phyloP scores from a whole-genome alignment of 129 eudicot genomes.

The Arctium minus region DNA sequence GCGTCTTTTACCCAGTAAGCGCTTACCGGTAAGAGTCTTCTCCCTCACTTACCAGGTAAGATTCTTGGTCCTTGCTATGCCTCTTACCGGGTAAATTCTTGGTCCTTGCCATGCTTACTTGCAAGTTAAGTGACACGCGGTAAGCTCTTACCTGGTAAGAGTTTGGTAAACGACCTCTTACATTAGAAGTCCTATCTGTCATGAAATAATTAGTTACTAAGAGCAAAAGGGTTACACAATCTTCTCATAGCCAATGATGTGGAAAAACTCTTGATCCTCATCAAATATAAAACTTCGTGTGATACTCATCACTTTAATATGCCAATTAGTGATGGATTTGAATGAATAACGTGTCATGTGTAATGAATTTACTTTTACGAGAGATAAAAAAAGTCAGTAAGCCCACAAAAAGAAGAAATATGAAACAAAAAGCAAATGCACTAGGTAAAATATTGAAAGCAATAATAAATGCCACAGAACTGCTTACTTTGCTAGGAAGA shows the following conservation, averaged over 20 bases:
- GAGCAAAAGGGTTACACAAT: not conserved
- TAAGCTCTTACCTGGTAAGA: no score
- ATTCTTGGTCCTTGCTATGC: no score
- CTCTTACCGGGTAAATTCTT: no score
- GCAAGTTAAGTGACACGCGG: no score
- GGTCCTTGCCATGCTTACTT: no score
- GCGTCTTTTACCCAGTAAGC: no score
- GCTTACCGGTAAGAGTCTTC: no score
- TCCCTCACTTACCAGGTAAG: no score
- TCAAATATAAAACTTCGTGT: not conserved
- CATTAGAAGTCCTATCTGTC: no score
- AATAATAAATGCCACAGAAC: not conserved
- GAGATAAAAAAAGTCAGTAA: not conserved
- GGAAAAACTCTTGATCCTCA: not conserved
- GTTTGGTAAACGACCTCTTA: no score
- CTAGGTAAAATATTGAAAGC: not conserved
- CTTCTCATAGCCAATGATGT: not conserved
- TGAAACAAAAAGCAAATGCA: not conserved
- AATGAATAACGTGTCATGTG: not conserved
- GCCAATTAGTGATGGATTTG: not conserved
- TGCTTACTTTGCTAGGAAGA: slow-evolving; percentile 43
- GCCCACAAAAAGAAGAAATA: not conserved
- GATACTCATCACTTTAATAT: not conserved
- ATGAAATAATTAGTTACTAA: not conserved
- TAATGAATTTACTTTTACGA: not conserved